Percentiles rank a stretch among this genome's conserved stretches.
phyloP scores from a whole-genome alignment of 768 basidiomycete genomes.

The Serendipita sp. region DNA sequence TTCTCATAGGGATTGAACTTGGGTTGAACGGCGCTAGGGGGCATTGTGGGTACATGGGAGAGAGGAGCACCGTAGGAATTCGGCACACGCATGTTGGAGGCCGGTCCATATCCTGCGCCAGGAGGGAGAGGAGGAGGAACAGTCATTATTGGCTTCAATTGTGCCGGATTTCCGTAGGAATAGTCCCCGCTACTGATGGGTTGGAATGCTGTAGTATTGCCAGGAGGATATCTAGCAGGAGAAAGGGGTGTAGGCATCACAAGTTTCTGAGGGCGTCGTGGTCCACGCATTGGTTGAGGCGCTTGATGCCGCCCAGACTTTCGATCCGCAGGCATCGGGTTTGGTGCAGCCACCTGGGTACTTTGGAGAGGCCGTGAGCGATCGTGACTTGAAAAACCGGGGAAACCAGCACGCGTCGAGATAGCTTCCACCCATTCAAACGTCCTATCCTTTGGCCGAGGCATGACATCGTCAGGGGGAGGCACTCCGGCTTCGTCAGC shows the following conservation, averaged over 20 bases:
- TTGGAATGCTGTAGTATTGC: background rate
- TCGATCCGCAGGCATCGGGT: too few species aligned
- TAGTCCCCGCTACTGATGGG: background rate
- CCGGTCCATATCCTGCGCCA: background rate
- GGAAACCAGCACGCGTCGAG: background rate
- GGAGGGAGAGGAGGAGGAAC: slow-evolving; percentile 3
- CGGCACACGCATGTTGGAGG: background rate
- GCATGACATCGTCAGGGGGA: background rate
- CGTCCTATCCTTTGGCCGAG: background rate
- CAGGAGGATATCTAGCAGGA: slow-evolving; percentile 11
- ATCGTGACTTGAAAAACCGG: too few species aligned
- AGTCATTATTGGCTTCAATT: slow-evolving; percentile 8
- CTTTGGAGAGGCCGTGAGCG: too few species aligned
- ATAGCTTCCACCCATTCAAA: background rate
- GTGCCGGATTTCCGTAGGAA: background rate
- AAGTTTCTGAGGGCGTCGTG: slow-evolving; percentile 3
- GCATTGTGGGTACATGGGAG: too few species aligned
- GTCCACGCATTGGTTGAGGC: background rate
- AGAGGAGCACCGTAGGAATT: too few species aligned
- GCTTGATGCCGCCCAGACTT: too few species aligned
- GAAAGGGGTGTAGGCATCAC: slow-evolving; percentile 13
- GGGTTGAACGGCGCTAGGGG: too few species aligned
- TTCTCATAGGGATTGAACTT: too few species aligned
- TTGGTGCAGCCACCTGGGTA: too few species aligned
- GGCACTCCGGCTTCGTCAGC: background rate